Base-by-base conservation (phyloP, 805 yeast species). In the Saccharomycopsis olivae region DNA sequence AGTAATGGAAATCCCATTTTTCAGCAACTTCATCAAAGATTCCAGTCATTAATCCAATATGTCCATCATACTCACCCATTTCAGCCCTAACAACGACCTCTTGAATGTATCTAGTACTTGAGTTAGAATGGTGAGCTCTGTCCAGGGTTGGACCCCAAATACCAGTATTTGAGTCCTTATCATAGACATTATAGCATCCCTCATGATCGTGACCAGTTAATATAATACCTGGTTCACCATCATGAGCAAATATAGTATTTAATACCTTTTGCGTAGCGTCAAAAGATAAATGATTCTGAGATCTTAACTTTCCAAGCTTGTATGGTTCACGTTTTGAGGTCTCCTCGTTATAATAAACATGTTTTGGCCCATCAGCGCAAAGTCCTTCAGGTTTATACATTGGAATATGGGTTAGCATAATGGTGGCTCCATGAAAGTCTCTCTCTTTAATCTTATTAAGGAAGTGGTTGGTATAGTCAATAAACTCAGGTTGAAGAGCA, bases 1-100 rank as follows among this genome's bases (percentile, higher is more conserved):
- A 58, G 60, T 75, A 89, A 20, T 68, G 61, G 63, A 83, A 88
- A 14, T 68, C 69, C 89, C 94, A 81, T 15, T 53, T 51, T 1
- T 58, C 51, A 0, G 57, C 47, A 1, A 43, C 46, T 11, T 59
- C 48, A 51, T 74, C 65, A 55, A 72, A 80, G 38, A 67, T 73
- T 2, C 94, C 96, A 1, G 87, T 78, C 48, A 92, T 60, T 10
- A 92, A 60, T 0, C 97, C 98, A 2, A 87, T 72, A 51, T 81
- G 83, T 2, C 98, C 98, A 43, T 78, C 82, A 52, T 66, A 92
- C 53, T 92, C 96, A 14, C 98, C 98, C 97, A 92, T 92, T 76
- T 89, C 82, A 14, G 96, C 75, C 42, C 88, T 66, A 17, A 92
- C 96, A 0, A 94, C 89, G 41, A 83, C 64, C 58, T 89, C 97